phyloP scores from a whole-genome alignment of 192 early-diverging fungal genomes.

The Haplosporangium gracile region DNA sequence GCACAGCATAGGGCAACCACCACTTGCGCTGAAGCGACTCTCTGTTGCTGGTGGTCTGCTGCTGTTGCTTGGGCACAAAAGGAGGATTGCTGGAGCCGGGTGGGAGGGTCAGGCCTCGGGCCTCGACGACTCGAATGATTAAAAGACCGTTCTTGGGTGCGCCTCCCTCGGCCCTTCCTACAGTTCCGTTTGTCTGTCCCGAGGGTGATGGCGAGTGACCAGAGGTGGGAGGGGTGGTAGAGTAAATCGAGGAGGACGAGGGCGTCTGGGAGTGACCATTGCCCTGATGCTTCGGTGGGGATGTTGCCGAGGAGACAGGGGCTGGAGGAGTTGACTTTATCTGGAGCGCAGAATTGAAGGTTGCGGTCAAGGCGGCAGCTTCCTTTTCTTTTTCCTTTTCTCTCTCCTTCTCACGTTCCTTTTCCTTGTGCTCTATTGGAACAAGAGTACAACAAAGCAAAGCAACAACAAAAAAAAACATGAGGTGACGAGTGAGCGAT shows the following conservation, averaged over 20 bases:
- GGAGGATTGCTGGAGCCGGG: slow-evolving; percentile 71
- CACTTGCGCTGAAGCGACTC: slow-evolving; percentile 69
- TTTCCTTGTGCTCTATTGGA: slow-evolving; percentile 51
- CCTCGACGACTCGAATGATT: slow-evolving; percentile 87
- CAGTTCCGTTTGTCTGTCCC: slow-evolving; percentile 25
- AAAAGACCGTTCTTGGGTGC: slow-evolving; percentile 69
- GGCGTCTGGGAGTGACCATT: slow-evolving; percentile 45
- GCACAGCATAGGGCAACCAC: slow-evolving; percentile 89
- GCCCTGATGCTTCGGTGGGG: slow-evolving; percentile 26
- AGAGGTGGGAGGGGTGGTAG: slow-evolving; percentile 53
- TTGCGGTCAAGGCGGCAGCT: slow-evolving; percentile 39
- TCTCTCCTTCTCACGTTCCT: slow-evolving; percentile 52
- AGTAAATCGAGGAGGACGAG: slow-evolving; percentile 56
- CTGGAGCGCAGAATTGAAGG: slow-evolving; percentile 30
- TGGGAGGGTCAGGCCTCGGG: slow-evolving; percentile 78
- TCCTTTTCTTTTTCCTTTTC: slow-evolving; percentile 49
- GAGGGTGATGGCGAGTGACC: slow-evolving; percentile 42
- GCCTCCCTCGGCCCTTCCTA: slow-evolving; percentile 1
- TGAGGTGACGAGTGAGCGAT: background rate
- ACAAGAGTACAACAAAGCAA: background rate
- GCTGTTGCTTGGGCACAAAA: slow-evolving; percentile 49
- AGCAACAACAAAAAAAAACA: background rate
- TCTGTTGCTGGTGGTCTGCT: slow-evolving; percentile 46
- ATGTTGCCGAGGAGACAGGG: slow-evolving; percentile 22
- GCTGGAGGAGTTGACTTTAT: slow-evolving; percentile 25